Evolutionary conservation across 2,329 filamentous ascomycete genomes (phyloP), one percentile per base, ranked within the genome.

Genomic region (Fusarium chaquense): DNA sequence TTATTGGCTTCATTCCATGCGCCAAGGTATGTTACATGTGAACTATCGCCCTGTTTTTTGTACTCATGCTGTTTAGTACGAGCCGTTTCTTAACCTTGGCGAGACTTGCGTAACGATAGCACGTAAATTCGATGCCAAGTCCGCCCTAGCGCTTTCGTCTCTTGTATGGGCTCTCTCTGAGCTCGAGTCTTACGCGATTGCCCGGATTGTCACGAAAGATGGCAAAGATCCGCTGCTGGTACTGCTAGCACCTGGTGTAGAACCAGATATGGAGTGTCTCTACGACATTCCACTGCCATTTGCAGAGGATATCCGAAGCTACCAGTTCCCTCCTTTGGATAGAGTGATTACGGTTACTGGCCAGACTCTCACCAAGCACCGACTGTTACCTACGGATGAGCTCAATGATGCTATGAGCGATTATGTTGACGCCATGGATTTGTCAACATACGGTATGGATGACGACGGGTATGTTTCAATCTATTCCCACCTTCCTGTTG

Each of bases 361-460:
- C 1, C 92, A 93, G 69, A 86, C 87, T 11, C 83, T 98, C 50
- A 92, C 88, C 13, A 90, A 95, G 73, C 94, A 99, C 70, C 91
- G 93, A 36, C 90, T 97, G 63, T 83, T 99, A 3, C 96, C 96
- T 0, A 90, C 84, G 12, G 85, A 92, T 3, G 88, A 92, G 33
- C 84, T 99, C 26, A 86, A 88, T 56, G 82, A 90, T 50, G 91
- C 93, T 2, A 98, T 99, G 94, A 91, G 90, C 77, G 89, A 93
- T 68, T 98, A 95, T 72, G 93, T 99, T 10, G 93, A 98, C 77
- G 89, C 88, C 10, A 97, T 99, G 95, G 94, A 98, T 74, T 83
- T 99, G 3, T 91, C 91, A 2, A 84, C 79, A 0, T 89, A 91
- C 74, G 91, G 86, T 12, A 86, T 84, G 46, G 91, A 97, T 73